A percentile compares a stretch with the other conserved stretches of the same genome.
phyloP scores from a whole-genome alignment of 176 grass and related monocot genomes.

The Carex kokanica region DNA sequence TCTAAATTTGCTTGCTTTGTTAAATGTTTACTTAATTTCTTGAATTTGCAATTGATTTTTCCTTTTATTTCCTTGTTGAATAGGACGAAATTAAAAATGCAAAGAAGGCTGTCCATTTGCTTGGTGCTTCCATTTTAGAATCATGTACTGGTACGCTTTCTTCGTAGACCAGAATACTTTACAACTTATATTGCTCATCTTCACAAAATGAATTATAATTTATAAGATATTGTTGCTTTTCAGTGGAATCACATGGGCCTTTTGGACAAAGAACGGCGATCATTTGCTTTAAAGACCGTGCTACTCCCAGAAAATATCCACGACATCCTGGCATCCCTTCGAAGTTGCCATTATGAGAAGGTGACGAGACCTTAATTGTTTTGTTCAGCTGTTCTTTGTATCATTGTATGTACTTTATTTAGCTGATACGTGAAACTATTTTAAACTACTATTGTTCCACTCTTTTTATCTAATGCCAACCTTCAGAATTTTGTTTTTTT shows the following conservation, averaged over 20 bases:
- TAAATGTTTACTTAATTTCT: conserved; percentile 25
- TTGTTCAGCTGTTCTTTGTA: conserved; percentile 1
- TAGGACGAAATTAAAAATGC: conserved; percentile 82
- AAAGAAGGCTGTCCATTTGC: conserved; percentile 43
- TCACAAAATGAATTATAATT: background rate
- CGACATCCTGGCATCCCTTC: conserved; percentile 67
- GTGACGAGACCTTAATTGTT: background rate
- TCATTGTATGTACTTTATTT: background rate
- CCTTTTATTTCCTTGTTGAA: background rate
- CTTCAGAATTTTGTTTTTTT: background rate
- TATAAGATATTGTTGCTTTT: background rate
- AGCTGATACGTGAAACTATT: background rate
- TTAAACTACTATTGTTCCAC: background rate
- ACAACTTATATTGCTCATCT: background rate
- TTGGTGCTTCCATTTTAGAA: conserved; percentile 64
- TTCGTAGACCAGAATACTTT: background rate
- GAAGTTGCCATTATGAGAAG: conserved; percentile 44
- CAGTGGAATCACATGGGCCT: conserved; percentile 81
- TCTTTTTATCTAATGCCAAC: background rate
- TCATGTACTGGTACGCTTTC: conserved; percentile 45
- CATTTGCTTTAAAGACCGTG: conserved; percentile 53
- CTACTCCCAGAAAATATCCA: conserved; percentile 67
- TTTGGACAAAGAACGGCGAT: conserved; percentile 69
- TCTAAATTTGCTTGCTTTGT: conserved; percentile 17
- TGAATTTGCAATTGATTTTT: background rate